A percentile compares a stretch with the other conserved stretches of the same genome.
phyloP scores from a whole-genome alignment of 2,329 filamentous ascomycete species.

The Mollisia scopiformis region DNA sequence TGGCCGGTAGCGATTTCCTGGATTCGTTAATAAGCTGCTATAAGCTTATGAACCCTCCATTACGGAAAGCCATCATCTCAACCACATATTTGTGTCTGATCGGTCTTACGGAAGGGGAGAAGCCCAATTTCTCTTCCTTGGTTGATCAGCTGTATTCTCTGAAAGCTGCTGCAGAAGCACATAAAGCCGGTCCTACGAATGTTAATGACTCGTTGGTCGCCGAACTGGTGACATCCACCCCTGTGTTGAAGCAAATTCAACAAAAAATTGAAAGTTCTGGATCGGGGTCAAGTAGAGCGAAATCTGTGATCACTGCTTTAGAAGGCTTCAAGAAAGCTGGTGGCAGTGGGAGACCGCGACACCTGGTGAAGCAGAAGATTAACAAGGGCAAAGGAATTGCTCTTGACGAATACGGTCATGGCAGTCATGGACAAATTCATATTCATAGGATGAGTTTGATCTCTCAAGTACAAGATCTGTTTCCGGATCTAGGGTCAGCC shows the following conservation, averaged over 20 bases:
- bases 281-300: slow-evolving; percentile 56
- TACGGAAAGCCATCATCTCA: slow-evolving; percentile 71
- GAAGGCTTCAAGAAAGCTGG: slow-evolving; percentile 62
- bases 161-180: slow-evolving; percentile 70
- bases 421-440: slow-evolving; percentile 49
- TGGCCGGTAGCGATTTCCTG: slow-evolving; percentile 85
- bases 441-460: slow-evolving; percentile 84
- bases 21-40: slow-evolving; percentile 74
- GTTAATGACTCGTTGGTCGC: slow-evolving; percentile 75
- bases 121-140: slow-evolving; percentile 73
- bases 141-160: slow-evolving; percentile 84
- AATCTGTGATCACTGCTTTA: slow-evolving; percentile 63
- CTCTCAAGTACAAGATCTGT: slow-evolving; percentile 90
- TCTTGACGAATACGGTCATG: slow-evolving; percentile 38
- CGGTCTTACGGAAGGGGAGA: slow-evolving; percentile 67
- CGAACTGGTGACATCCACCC: slow-evolving; percentile 80
- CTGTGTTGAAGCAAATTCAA: slow-evolving; percentile 67
- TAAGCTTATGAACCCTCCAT: slow-evolving; percentile 61
- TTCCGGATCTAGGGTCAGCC: slow-evolving; percentile 81
- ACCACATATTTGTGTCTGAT: slow-evolving; percentile 76
- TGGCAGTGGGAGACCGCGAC: slow-evolving; percentile 52
- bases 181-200: slow-evolving; percentile 57
- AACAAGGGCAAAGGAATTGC: slow-evolving; percentile 67
- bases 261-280: slow-evolving; percentile 53
- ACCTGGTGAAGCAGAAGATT: slow-evolving; percentile 54